Base-by-base conservation (phyloP, 2,329 filamentous ascomycete genomes). In the Trichoderma pleuroti region DNA sequence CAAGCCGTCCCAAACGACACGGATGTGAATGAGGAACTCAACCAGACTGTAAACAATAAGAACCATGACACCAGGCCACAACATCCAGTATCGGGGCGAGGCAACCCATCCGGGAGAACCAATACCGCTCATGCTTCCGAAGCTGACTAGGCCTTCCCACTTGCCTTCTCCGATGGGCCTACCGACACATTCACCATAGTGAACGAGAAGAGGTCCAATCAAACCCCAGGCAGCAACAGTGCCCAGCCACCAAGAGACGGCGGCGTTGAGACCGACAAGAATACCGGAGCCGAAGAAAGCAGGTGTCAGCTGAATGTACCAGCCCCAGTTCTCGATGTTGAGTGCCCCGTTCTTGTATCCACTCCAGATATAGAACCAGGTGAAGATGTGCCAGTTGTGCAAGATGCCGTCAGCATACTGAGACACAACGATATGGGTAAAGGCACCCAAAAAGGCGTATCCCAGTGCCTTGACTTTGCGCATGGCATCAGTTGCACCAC, bases 331-430 rank as follows among this genome's bases (percentile, higher is more conserved):
- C 78, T 90, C 87, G 21, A 86, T 82, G 59, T 82, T 81, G 34
- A 88, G 80, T 0, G 86, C 86, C 18, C 77, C 77, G 72, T 84
- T 86, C 56, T 80, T 83, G 78, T 87, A 84, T 66, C 83, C 80
- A 68, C 82, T 81, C 86, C 87, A 88, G 74, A 86, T 84, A 76
- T 83, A 87, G 76, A 88, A 83, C 81, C 82, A 84, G 26, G 82
- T 84, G 72, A 86, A 85, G 72, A 84, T 77, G 72, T 86, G 85
- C 86, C 86, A 87, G 77, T 88, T 86, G 82, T 87, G 89, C 7
- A 90, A 80, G 70, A 90, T 86, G 21, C 88, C 88, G 16, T 85
- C 80, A 32, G 86, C 86, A 74, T 90, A 90, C 71, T 89, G 85
- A 0, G 86, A 86, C 9, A 85, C 84, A 14, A 90, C 84, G 71